Evolutionary conservation across 257 asterid species (phyloP).

Genomic region (Solanum pinnatisectum): DNA sequence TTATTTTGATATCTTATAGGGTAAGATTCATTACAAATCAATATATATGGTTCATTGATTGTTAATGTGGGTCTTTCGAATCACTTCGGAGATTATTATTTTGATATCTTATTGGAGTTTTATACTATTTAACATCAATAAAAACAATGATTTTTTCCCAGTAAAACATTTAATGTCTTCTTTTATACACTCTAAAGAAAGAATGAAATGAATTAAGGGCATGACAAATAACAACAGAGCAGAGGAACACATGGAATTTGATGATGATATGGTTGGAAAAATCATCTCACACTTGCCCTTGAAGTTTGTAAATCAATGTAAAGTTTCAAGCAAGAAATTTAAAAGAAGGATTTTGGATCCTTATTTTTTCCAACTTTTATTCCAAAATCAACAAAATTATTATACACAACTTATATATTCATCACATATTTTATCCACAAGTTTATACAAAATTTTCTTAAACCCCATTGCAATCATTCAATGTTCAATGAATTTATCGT

Average conservation of each 20-base stretch:
- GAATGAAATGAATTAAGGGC: too few relatives aligned
- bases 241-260: not conserved
- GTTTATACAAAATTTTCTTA: not conserved
- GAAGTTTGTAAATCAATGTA: not conserved
- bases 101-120: too few relatives aligned
- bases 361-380: not conserved
- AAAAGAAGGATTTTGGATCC: not conserved
- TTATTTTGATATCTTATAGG: too few relatives aligned
- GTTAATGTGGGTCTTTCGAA: too few relatives aligned
- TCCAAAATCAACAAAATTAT: not conserved
- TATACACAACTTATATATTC: not conserved
- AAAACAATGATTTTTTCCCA: too few relatives aligned
- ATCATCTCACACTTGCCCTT: not conserved
- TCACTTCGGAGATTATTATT: too few relatives aligned
- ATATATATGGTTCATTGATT: too few relatives aligned
- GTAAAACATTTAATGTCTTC: too few relatives aligned
- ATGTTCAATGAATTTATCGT: not conserved
- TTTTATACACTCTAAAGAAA: too few relatives aligned
- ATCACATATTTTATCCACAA: not conserved
- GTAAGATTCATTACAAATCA: too few relatives aligned
- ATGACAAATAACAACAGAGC: too few relatives aligned
- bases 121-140: too few relatives aligned
- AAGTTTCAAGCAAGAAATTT: not conserved
- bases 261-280: not conserved
- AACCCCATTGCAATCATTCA: not conserved